A percentile compares a stretch with the other conserved stretches of the same genome.
These are phyloP conservation scores for Lentithecium fluviatile DNA, from an alignment of 495 filamentous ascomycete species.

Conservation along the genomic window DNA sequence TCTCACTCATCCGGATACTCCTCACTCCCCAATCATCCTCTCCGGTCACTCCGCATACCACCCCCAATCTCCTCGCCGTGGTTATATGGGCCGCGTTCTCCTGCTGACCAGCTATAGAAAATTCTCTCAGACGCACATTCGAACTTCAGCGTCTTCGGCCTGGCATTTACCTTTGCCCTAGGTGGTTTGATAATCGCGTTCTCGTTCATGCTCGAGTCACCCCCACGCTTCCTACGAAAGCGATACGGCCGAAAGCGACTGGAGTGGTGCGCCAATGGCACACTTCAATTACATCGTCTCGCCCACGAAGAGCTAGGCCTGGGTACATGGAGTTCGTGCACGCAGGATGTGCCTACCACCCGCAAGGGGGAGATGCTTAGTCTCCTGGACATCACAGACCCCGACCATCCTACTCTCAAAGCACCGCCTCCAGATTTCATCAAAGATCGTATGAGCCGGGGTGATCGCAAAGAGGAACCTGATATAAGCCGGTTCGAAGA, in stretches of 20 bases:
- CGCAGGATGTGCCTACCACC: neutral
- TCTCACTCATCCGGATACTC: too few relatives aligned
- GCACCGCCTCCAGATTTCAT: too few relatives aligned
- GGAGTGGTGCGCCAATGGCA: neutral
- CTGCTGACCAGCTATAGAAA: neutral
- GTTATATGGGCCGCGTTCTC: neutral
- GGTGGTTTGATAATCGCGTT: neutral
- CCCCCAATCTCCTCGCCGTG: neutral
- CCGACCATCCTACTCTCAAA: too few relatives aligned
- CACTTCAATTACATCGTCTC: neutral
- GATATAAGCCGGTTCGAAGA: too few relatives aligned
- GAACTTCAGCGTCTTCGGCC: neutral
- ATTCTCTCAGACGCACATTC: neutral
- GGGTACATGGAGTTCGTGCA: neutral
- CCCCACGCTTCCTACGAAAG: neutral
- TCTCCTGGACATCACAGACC: too few relatives aligned
- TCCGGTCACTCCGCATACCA: too few relatives aligned
- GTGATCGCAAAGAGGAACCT: too few relatives aligned
- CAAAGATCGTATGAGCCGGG: too few relatives aligned
- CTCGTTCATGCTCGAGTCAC: neutral
- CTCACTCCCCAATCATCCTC: too few relatives aligned
- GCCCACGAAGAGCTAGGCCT: neutral
- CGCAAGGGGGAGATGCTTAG: too few relatives aligned
- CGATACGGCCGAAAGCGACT: neutral
- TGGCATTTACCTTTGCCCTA: neutral